Percentiles rank a stretch among this genome's conserved stretches.
These are phyloP conservation scores for Pseudogymnoascus destructans DNA, from an alignment of 2,329 filamentous ascomycete genomes.

Conservation along the genomic window DNA sequence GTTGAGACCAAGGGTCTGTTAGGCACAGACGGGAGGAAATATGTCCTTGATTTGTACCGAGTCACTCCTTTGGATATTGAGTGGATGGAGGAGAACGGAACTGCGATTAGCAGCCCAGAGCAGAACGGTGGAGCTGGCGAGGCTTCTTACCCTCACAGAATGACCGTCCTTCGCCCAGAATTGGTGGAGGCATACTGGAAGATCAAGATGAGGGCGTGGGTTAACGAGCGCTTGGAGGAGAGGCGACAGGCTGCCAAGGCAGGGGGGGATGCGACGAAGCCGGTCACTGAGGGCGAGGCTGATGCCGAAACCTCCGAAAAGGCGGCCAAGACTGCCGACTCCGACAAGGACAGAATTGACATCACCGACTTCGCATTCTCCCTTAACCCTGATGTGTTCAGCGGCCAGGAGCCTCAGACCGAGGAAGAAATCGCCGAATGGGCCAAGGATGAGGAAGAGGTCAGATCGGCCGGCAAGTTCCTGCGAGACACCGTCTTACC, in stretches of 20 bases:
- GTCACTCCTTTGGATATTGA: constrained; percentile 81
- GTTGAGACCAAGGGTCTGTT: constrained; percentile 97
- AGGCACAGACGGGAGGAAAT: constrained; percentile 91
- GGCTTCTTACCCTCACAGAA: constrained; percentile 69
- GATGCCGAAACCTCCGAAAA: constrained; percentile 20
- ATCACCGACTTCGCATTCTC: constrained; percentile 76
- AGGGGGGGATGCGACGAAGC: constrained; percentile 20
- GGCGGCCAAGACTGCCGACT: constrained; percentile 18
- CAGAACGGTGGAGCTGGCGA: constrained; percentile 23
- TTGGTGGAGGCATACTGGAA: constrained; percentile 78
- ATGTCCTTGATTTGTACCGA: constrained; percentile 92
- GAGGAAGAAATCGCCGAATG: constrained; percentile 79
- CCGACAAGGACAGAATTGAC: constrained; percentile 54
- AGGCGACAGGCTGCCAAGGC: constrained; percentile 34
- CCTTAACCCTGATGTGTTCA: constrained; percentile 92
- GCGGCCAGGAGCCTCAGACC: constrained; percentile 78
- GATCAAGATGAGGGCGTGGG: constrained; percentile 77
- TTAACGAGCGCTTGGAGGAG: constrained; percentile 62
- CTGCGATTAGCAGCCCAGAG: constrained; percentile 27
- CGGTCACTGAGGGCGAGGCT: constrained; percentile 28
- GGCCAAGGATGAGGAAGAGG: constrained; percentile 74
- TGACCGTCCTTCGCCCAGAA: constrained; percentile 87
- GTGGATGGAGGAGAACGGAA: constrained; percentile 72
- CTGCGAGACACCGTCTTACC: constrained; percentile 68
- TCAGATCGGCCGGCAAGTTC: constrained; percentile 70